Evolutionary conservation across 768 basidiomycete genomes (phyloP), one percentile per base, ranked within the genome.

Genomic region (Xerocomellus amylosporus): DNA sequence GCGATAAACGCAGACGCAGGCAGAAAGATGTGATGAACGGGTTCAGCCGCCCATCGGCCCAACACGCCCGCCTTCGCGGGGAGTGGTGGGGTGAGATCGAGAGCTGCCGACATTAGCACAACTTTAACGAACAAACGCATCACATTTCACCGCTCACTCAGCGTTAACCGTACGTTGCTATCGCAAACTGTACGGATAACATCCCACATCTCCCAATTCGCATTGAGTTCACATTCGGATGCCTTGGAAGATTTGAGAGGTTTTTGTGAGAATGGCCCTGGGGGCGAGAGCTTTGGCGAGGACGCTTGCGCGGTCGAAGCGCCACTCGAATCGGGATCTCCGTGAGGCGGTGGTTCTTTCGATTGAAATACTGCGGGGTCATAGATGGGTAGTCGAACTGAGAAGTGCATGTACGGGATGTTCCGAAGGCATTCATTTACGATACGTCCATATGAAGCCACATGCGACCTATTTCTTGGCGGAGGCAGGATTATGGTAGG

Each of bases 201-300:
- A 69, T 98, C 97, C 97, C 97, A 99, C 84, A 95, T 96, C 69
- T 98, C 97, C 96, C 97, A 99, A 0, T 90, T 92, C 7, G 77
- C 80, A 62, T 86, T 85, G 49, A 90, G 73, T 56, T 86, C 82
- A 9, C 73, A 75, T 59, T 84, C 84, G 39, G 79, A 70, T 17
- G 78, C 70, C 36, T 70, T 71, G 17, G 72, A 62, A 12, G 73
- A 64, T 36, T 61, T 67, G 45, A 58, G 53, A 14, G 47, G 51
- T 59, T 49, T 63, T 31, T 72, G 67, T 9, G 71, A 58, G 26
- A 69, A 61, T 40, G 65, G 46, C 12, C 54, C 48, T 0, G 65
- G 55, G 22, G 53, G 59, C 22, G 55, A 45, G 26, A 53, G 33
- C 42, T 45, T 59, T 9, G 67, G 67, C 9, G 63, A 56, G 42